Conservation (phyloP, 2,329 filamentous ascomycete species). For the Aspergillus puulaauensis region DNA sequence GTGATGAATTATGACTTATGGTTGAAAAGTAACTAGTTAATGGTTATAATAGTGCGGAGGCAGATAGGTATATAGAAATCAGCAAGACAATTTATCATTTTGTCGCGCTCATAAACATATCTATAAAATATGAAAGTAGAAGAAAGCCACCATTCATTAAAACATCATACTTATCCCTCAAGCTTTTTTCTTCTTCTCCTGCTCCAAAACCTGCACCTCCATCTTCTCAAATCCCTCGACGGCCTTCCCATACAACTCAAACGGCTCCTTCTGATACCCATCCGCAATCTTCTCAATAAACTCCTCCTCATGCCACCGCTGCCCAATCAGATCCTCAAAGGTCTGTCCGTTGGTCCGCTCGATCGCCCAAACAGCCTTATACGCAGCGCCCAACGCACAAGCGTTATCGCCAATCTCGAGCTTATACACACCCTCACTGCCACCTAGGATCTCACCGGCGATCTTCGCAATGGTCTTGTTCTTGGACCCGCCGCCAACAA, state of each 20-base stretch:
- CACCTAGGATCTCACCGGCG: constrained; percentile 84
- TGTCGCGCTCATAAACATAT: neutral
- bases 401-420: constrained; percentile 94
- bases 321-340: constrained; percentile 84
- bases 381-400: constrained; percentile 88
- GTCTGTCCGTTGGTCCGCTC: constrained; percentile 68
- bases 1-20: too few relatives aligned
- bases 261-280: constrained; percentile 74
- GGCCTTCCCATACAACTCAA: constrained; percentile 74
- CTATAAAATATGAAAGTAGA: neutral
- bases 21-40: too few relatives aligned
- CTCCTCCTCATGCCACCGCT: constrained; percentile 79
- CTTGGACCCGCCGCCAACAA: constrained; percentile 86
- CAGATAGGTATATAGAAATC: too few relatives aligned
- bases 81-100: neutral
- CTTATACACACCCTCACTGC: constrained; percentile 84
- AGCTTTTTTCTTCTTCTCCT: constrained; percentile 20
- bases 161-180: too few relatives aligned
- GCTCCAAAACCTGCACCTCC: constrained; percentile 64
- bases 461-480: constrained; percentile 87
- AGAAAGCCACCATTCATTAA: neutral
- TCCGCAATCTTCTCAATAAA: constrained; percentile 80
- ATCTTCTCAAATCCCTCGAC: constrained; percentile 74
- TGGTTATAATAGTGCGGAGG: too few relatives aligned
- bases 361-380: constrained; percentile 92